Percentiles rank a stretch among this genome's conserved stretches.
These are phyloP conservation scores for Amaranthus cruentus DNA, from an alignment of 148 eudicot genomes.

Conservation along the genomic window DNA sequence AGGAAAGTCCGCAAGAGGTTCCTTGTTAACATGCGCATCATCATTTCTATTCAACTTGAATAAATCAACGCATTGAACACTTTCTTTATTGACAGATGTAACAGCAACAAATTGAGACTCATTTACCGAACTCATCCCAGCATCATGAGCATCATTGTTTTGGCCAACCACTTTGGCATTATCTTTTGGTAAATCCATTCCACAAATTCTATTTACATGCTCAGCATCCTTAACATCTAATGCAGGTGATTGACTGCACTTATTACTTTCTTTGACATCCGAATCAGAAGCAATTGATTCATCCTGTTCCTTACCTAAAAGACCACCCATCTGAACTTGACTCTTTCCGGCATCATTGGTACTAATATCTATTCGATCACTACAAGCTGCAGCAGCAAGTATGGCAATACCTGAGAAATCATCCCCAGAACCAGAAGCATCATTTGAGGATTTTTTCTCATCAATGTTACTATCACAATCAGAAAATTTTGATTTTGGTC, in stretches of 20 bases:
- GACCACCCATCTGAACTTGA: constrained; percentile 17
- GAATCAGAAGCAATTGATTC: constrained; percentile 8
- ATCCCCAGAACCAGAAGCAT: constrained; percentile 15
- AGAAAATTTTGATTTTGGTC: constrained; percentile 6
- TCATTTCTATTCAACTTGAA: constrained; percentile 8
- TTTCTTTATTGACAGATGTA: constrained; percentile 10
- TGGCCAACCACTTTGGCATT: constrained; percentile 2
- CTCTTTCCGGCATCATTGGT: constrained; percentile 22
- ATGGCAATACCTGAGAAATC: constrained; percentile 73
- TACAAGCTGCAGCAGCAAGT: constrained; percentile 74
- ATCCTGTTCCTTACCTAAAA: not conserved
- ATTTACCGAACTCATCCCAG: constrained; percentile 6
- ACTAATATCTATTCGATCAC: constrained; percentile 33
- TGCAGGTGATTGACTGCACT: not conserved
- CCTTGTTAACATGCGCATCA: constrained; percentile 6
- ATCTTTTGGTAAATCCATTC: not conserved
- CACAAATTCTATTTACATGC: not conserved
- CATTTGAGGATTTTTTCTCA: constrained; percentile 2
- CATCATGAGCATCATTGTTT: not conserved
- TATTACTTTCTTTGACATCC: not conserved
- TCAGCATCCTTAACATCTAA: not conserved
- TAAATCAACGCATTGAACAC: not conserved
- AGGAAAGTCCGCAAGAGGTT: constrained; percentile 11
- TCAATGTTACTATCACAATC: constrained; percentile 13
- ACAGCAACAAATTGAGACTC: constrained; percentile 22